A percentile compares a stretch with the other conserved stretches of the same genome.
phyloP scores from a whole-genome alignment of 2,329 filamentous ascomycete genomes.

The Huntiella savannae region DNA sequence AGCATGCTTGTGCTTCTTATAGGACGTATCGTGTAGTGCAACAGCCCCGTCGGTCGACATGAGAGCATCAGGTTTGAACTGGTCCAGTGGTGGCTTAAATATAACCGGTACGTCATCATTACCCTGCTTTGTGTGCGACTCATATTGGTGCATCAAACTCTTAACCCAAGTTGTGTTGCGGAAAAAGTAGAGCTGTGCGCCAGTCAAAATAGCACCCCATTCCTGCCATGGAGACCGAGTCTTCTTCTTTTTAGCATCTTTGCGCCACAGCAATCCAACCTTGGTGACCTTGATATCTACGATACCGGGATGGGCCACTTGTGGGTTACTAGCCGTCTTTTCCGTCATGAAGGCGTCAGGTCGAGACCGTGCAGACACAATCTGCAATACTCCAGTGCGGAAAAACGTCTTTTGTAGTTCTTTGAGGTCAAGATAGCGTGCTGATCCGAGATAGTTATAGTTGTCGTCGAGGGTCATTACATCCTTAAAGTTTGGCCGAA shows the following conservation, averaged over 20 bases:
- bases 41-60: constrained; percentile 91
- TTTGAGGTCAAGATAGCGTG: constrained; percentile 55
- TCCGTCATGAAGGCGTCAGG: constrained; percentile 92
- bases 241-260: constrained; percentile 84
- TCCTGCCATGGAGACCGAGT: constrained; percentile 94
- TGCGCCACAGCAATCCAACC: constrained; percentile 85
- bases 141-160: constrained; percentile 71
- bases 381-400: constrained; percentile 79
- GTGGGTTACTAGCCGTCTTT: constrained; percentile 63
- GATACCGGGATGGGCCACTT: constrained; percentile 75
- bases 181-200: constrained; percentile 95
- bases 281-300: constrained; percentile 97
- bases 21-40: constrained; percentile 65
- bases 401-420: constrained; percentile 79
- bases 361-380: constrained; percentile 79
- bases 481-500: constrained; percentile 78
- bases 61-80: constrained; percentile 84
- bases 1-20: constrained; percentile 90
- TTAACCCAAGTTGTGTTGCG: constrained; percentile 87
- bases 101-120: constrained; percentile 59
- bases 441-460: constrained; percentile 70
- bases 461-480: constrained; percentile 82
- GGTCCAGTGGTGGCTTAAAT: constrained; percentile 74
- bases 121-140: constrained; percentile 60
- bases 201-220: constrained; percentile 91